phyloP scores from a whole-genome alignment of 2,329 filamentous ascomycete species.

The Aspergillus sp. region DNA sequence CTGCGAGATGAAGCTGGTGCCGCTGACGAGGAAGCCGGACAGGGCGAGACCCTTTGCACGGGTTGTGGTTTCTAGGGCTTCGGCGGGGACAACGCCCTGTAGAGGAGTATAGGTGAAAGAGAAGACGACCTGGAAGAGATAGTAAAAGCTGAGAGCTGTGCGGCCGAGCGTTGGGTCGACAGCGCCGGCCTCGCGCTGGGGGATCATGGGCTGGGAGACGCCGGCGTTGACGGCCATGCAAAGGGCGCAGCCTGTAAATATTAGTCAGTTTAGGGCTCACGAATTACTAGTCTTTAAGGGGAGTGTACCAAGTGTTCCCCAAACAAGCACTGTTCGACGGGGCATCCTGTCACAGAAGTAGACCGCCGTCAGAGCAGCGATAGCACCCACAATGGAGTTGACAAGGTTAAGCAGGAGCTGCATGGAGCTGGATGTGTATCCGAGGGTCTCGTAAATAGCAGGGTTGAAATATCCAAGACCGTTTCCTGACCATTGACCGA shows the following conservation, averaged over 20 bases:
- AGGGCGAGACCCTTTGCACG: slow-evolving; percentile 50
- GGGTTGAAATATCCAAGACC: slow-evolving; percentile 55
- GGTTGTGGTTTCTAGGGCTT: slow-evolving; percentile 51
- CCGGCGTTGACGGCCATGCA: slow-evolving; percentile 49
- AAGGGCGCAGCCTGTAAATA: slow-evolving; percentile 35
- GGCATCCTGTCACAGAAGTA: slow-evolving; percentile 47
- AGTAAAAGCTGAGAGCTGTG: slow-evolving; percentile 50
- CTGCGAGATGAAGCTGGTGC: slow-evolving; percentile 51
- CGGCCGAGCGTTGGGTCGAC: slow-evolving; percentile 41
- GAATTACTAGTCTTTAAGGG: neutral
- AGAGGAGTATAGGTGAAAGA: slow-evolving; percentile 54
- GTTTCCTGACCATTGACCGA: slow-evolving; percentile 54
- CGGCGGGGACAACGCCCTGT: slow-evolving; percentile 49
- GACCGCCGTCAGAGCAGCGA: slow-evolving; percentile 38
- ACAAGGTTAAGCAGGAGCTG: slow-evolving; percentile 47
- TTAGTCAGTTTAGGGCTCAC: too few species aligned
- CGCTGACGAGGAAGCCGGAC: slow-evolving; percentile 47
- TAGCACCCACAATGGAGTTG: neutral
- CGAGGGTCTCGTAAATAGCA: slow-evolving; percentile 41
- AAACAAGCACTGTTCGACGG: slow-evolving; percentile 48
- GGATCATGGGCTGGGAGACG: slow-evolving; percentile 40
- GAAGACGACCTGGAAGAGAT: slow-evolving; percentile 52
- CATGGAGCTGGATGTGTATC: slow-evolving; percentile 19
- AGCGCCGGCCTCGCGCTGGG: slow-evolving; percentile 17
- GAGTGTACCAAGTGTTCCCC: slow-evolving; percentile 40